Evolutionary conservation across 2,329 filamentous ascomycete genomes (phyloP).

Genomic region (Sporothrix dimorphospora): DNA sequence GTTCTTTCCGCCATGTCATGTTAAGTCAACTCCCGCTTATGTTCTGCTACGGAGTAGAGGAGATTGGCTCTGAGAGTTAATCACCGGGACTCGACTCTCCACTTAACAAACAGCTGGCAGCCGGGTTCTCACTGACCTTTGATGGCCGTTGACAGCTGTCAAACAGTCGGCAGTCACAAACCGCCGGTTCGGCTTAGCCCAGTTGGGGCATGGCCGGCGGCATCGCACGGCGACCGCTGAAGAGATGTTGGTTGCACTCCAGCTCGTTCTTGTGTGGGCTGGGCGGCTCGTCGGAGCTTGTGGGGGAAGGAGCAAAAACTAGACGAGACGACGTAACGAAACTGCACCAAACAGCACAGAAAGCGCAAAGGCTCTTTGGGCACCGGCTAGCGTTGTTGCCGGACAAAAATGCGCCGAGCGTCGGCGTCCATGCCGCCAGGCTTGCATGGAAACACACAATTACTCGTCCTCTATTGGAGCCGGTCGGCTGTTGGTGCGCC

Average conservation of each 20-base stretch:
- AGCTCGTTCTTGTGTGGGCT: too few species aligned
- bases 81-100: background rate
- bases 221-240: background rate
- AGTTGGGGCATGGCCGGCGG: background rate
- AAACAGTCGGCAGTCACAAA: background rate
- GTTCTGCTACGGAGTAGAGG: background rate
- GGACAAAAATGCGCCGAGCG: constrained; percentile 8
- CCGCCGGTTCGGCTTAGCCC: constrained; percentile 11
- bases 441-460: background rate
- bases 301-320: background rate
- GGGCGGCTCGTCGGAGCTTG: background rate
- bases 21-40: background rate
- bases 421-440: background rate
- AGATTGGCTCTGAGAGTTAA: background rate
- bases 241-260: background rate
- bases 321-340: background rate
- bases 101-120: background rate
- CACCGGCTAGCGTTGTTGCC: background rate
- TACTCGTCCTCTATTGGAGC: background rate
- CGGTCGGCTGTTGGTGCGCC: constrained; percentile 19
- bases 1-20: background rate
- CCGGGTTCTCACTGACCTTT: background rate
- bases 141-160: background rate
- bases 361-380: background rate
- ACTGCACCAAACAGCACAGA: background rate